Evolutionary conservation across 208 protist genomes (phyloP), one percentile per base, ranked within the genome.

Genomic region (Herpetomonas samuelpessoai): DNA sequence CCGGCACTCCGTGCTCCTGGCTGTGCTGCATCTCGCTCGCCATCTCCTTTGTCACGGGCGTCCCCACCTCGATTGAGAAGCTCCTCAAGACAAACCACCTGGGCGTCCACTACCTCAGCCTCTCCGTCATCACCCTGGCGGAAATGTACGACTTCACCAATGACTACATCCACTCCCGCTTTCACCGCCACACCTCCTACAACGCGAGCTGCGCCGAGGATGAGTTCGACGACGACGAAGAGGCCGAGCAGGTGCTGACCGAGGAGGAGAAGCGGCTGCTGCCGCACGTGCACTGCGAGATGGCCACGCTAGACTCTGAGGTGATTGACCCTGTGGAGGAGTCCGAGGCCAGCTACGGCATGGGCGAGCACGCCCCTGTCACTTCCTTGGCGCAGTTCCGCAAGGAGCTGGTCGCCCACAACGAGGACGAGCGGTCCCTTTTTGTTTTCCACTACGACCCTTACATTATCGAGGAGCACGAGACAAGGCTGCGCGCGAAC

Each of bases 381-480:
- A 70, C 70, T 16, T 79, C 71, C 47, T 70, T 92, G 22, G 79
- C 80, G 0, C 65, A 89, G 60, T 91, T 96, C 63, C 84, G 91
- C 24, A 94, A 93, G 64, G 83, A 92, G 62, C 61, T 95, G 10
- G 68, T 86, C 27, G 57, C 56, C 39, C 68, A 91, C 63, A 65
- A 76, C 7, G 59, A n/a, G 2, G 81, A 92, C 25, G 46, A 54
- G 28, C 68, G 80, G 39, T 82, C 81, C 7, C 69, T 88, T 14
- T 91, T 83, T 74, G 79, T 96, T 60, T 79, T 96, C 57, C 91
- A 96, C 69, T 94, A 79, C 69, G 83, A 96, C 59, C 91, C 91
- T 19, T 90, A 95, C 72, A 48, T 89, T 28, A 70, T 96, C 62
- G 86, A 96, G 59, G 76, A 91, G 74, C 59, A 80, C 29, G 84